Evolutionary conservation across 352 stramenopile genomes (phyloP), one percentile per base, ranked within the genome.

Genomic region (Achlya hypogyna): DNA sequence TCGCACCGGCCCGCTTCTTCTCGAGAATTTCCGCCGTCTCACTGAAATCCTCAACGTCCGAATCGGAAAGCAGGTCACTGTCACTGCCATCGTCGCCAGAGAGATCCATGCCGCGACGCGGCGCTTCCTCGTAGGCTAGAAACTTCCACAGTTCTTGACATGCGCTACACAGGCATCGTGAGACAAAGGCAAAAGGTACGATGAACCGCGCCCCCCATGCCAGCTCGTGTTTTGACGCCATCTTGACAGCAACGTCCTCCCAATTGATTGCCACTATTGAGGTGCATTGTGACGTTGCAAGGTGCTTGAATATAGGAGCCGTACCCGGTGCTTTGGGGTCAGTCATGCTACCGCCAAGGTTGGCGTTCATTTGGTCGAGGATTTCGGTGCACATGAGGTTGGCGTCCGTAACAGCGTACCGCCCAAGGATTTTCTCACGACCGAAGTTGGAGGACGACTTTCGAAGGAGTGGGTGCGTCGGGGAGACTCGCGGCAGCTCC

Each of bases 61-160:
- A 90, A 34, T 77, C 69, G 0, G 70, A 59, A 51, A 87, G 18
- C n/a, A 77, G 69, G 1, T 68, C 71, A 3, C 51, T 38, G 14
- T 18, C 31, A 35, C 51, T 32, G 20, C 32, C 38, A 2, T 51
- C 54, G 16, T 67, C 51, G 29, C 64, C 43, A 1, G 51, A 58
- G 14, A 35, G 20, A 20, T 58, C 51, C 51, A 35, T 58, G 16
- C 29, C 43, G 29, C 1, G 14, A 9, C 0, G 4, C 2, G 65
- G 53, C 9, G 69, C 34, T 29, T 83, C 52, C 0, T 72, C 79
- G 56, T 91, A 91, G n/a, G 82, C 77, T 35, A 91, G 63, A 51
- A 84, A 91, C 70, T 89, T 91, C 82, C 82, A 91, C 23, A 89
- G 71, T 20, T 68, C 12, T 65, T 88, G 82, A 31, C 80, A 88